Evolutionary conservation across 352 stramenopile species (phyloP), one percentile per base, ranked within the genome.

Genomic region (Phytopythium aichiense): DNA sequence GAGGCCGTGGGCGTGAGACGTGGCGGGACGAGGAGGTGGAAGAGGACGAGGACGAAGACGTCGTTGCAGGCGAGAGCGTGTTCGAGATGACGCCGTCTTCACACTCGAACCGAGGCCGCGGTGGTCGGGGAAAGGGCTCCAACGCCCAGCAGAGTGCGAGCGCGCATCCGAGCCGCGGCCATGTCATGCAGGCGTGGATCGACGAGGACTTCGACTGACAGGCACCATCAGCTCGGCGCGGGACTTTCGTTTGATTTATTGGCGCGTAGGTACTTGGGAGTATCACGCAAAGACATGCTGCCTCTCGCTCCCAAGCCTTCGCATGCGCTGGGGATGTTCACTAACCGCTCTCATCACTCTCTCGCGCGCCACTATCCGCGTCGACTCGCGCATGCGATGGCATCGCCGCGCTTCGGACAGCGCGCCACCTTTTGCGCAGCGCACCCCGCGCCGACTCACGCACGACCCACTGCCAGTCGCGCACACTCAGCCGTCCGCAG

Each of bases 111-210:
- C 52, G 52, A 48, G 52, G 52, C 2, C 62, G 51, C 11, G 46
- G 30, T 18, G 53, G 37, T 22, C 7, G 54, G 56, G 12, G 11
- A 46, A 20, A 52, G 33, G 31, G 68, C 23, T 46, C 35, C 33
- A 59, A 64, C 56, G 51, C 46, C 23, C 33, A 46, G 40, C 40
- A 38, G 33, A 56, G 33, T 7, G 7, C 66, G 53, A 46, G 66
- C 64, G 22, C 66, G 62, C 12, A 62, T 45, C 20, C 57, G 48
- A 75, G 63, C 57, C 79, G 84, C 53, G 79, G 77, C 4, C 81
- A 73, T 53, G 69, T 89, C 50, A 89, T 91, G 68, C 73, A 91
- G 50, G 81, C 81, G 9, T 91, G 81, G 81, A 77, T 71, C 54
- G 79, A 89, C 53, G 79, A 84, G 15, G 67, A 82, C 61, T 76